Conservation (phyloP, 495 filamentous ascomycete genomes). For the Aspergillus nanangensis region DNA sequence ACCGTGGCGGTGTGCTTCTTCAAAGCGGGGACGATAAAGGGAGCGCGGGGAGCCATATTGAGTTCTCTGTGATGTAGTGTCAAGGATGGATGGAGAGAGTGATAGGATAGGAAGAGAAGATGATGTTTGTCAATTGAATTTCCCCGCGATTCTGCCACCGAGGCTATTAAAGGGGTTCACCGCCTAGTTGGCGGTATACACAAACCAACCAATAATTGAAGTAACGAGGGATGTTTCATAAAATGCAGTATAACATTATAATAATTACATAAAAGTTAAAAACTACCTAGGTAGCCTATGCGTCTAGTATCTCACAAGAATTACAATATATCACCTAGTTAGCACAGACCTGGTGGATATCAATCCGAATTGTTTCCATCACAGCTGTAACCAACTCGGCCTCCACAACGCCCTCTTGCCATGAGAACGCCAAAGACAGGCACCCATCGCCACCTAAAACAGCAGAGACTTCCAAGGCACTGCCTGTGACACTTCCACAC, state of each 20-base stretch:
- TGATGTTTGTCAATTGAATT: constrained; percentile 1
- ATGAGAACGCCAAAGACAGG: constrained; percentile 29
- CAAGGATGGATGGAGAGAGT: background rate
- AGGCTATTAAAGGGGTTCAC: constrained; percentile 16
- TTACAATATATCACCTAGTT: background rate
- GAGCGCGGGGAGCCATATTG: constrained; percentile 50
- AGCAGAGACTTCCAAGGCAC: constrained; percentile 32
- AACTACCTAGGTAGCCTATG: background rate
- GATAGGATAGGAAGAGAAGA: constrained; percentile 2
- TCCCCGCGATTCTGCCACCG: constrained; percentile 27
- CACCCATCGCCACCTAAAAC: constrained; percentile 37
- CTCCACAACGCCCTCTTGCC: constrained; percentile 37
- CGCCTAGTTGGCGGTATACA: constrained; percentile 10
- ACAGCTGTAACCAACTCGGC: constrained; percentile 16
- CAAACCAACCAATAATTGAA: background rate
- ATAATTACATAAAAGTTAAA: background rate
- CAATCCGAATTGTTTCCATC: constrained; percentile 17
- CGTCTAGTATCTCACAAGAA: constrained; percentile 1
- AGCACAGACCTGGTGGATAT: constrained; percentile 12
- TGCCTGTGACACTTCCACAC: constrained; percentile 36
- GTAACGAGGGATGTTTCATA: background rate
- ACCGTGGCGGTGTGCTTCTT: constrained; percentile 90
- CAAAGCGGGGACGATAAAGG: constrained; percentile 80
- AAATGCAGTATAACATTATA: background rate
- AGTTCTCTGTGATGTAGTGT: background rate